Evolutionary conservation across 2,329 filamentous ascomycete genomes (phyloP).

Genomic region (Aspergillus sergii): DNA sequence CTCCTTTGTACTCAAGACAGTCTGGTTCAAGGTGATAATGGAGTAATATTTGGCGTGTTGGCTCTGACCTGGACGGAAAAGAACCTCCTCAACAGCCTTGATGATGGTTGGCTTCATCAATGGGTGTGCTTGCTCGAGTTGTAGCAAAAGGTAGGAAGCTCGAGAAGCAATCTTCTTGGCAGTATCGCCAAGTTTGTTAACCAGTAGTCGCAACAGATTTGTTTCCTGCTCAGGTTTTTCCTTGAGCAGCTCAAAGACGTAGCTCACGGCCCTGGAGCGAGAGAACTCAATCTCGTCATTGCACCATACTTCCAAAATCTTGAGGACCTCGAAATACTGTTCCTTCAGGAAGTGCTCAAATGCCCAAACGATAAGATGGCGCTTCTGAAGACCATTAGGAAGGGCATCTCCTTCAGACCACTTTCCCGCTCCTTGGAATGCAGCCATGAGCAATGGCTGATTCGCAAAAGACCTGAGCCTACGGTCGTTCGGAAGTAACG

Average conservation of each 20-base stretch:
- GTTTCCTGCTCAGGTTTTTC: conserved; percentile 98
- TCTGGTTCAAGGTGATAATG: conserved; percentile 96
- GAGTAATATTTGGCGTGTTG: conserved; percentile 92
- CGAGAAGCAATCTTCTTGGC: conserved; percentile 95
- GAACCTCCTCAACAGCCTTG: conserved; percentile 80
- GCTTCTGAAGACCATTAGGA: conserved; percentile 71
- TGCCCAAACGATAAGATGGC: conserved; percentile 82
- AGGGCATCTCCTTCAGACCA: conserved; percentile 74
- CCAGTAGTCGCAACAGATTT: conserved; percentile 84
- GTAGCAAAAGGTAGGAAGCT: conserved; percentile 89
- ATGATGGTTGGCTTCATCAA: conserved; percentile 92
- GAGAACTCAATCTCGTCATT: conserved; percentile 95
- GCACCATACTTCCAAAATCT: conserved; percentile 89
- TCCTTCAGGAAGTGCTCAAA: conserved; percentile 96
- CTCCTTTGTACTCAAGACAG: conserved; percentile 83
- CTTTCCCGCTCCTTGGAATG: conserved; percentile 64
- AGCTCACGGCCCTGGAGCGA: conserved; percentile 81
- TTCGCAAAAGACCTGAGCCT: conserved; percentile 77
- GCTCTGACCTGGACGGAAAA: conserved; percentile 85
- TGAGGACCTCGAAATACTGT: conserved; percentile 89
- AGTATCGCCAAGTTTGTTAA: conserved; percentile 95
- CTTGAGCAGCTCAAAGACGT: conserved; percentile 86
- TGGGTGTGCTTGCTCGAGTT: conserved; percentile 84
- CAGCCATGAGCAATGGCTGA: conserved; percentile 75
- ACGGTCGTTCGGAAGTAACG: conserved; percentile 78